Evolutionary conservation across 192 early-diverging fungal genomes (phyloP), one percentile per base, ranked within the genome.

Genomic region (Allomyces macrogynus): DNA sequence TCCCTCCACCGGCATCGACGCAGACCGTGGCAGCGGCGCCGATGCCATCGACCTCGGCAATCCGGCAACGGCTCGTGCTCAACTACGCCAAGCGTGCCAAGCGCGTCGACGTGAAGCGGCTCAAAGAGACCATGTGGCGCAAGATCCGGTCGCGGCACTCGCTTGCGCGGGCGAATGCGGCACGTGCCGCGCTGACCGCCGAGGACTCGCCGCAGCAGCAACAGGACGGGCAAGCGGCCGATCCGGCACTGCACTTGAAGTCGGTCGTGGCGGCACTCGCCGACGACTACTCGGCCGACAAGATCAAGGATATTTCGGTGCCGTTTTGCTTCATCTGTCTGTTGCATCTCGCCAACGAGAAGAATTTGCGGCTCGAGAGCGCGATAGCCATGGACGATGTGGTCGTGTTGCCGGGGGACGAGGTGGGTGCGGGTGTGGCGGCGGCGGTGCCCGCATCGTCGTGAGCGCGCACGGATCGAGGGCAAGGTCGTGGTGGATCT

Each of bases 121-220:
- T 98, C 61, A 98, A 98, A 72, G 95, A 98, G 54, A 98, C 95
- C 71, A 77, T 98, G 24, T 98, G 95, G 95, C 82, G 81, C 64
- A 84, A 85, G 65, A 57, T 57, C 20, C 49, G 49, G 49, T n/a
- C 16, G 12, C 49, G 49, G 49, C 12, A 20, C 20, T 14, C 16
- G 4, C 62, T 78, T 1, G 27, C 32, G 5, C 63, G 65, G 26
- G 65, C 62, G 43, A 71, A 63, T 43, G 65, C 60, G 32, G 32
- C 32, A 7, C 32, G 32, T 8, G 61, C 16, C 49, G 16, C 49
- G 3, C 12, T 16, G 1, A 10, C 1, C 16, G 20, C 49, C 49
- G 49, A n/a, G 16, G 49, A 57, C 49, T 0, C 9, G 12, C 12
- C 12, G 12, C 20, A 14, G 12, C 24, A 23, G 32, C 10, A 62